phyloP scores from a whole-genome alignment of 106 monocot genomes.

The Dendrobium nobile region DNA sequence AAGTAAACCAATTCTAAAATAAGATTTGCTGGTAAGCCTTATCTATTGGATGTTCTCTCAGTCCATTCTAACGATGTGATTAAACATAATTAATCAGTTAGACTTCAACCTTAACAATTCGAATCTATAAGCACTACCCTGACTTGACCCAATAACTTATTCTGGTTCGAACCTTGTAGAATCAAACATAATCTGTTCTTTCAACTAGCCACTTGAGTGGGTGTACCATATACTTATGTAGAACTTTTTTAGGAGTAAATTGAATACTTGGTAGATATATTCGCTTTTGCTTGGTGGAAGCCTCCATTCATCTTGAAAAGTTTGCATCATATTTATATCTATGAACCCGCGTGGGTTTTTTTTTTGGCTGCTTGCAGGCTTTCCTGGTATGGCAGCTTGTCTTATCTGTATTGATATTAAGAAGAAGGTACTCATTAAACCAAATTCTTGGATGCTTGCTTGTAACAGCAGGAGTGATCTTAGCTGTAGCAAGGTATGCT shows the following conservation, averaged over 20 bases:
- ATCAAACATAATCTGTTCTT: not conserved
- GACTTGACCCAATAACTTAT: not conserved
- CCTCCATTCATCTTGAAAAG: not conserved
- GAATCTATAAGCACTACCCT: not conserved
- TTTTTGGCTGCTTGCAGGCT: conserved; percentile 44
- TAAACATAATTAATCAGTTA: not conserved
- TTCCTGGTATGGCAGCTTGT: conserved; percentile 99
- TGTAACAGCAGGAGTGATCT: conserved; percentile 67
- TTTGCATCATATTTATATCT: not conserved
- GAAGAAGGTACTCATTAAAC: conserved; percentile 62
- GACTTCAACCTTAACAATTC: not conserved
- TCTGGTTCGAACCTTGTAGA: not conserved
- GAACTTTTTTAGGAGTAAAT: not conserved
- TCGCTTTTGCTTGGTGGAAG: not conserved
- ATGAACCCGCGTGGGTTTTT: not conserved
- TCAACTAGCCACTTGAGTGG: not conserved
- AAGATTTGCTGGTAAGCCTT: not conserved
- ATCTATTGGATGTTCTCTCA: not conserved
- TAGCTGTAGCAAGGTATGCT: conserved; percentile 79
- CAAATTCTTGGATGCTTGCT: conserved; percentile 84
- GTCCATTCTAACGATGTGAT: not conserved
- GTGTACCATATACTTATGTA: not conserved
- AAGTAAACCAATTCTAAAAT: not conserved
- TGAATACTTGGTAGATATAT: not conserved
- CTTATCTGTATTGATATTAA: conserved; percentile 71